These are phyloP conservation scores for Boletus tylopilopsis DNA, from an alignment of 768 basidiomycete species.

Conservation along the genomic window DNA sequence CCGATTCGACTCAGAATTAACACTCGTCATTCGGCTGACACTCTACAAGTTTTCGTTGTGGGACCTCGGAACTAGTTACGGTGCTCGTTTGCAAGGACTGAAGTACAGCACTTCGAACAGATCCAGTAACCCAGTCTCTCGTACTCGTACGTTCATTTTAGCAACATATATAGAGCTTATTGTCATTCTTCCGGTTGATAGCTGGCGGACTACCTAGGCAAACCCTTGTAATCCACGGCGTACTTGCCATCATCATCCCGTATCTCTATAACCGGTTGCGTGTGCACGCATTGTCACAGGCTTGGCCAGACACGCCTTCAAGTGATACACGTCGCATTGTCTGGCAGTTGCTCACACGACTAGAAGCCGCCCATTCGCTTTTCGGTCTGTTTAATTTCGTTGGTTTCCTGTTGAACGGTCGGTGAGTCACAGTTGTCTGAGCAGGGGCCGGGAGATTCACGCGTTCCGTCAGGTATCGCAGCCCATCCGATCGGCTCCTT, in stretches of 20 bases:
- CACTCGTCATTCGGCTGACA: conserved; percentile 61
- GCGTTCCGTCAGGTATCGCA: conserved; percentile 66
- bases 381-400: conserved; percentile 73
- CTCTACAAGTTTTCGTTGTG: conserved; percentile 84
- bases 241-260: conserved; percentile 69
- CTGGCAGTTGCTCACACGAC: conserved; percentile 63
- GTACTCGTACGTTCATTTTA: conserved; percentile 22
- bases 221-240: conserved; percentile 61
- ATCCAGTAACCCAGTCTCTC: conserved; percentile 1
- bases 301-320: conserved; percentile 91
- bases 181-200: conserved; percentile 24
- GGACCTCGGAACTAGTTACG: conserved; percentile 78
- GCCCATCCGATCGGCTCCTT: conserved; percentile 75
- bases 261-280: conserved; percentile 78
- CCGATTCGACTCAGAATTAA: conserved; percentile 71
- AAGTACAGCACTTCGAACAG: conserved; percentile 43
- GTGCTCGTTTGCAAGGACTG: conserved; percentile 77
- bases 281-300: conserved; percentile 68
- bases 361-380: conserved; percentile 65
- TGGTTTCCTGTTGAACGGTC: conserved; percentile 81
- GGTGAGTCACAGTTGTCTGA: conserved; percentile 44
- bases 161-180: background rate
- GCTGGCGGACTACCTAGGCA: conserved; percentile 64
- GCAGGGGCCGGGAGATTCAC: conserved; percentile 1
- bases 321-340: conserved; percentile 68